These are phyloP conservation scores for Globisporangium middletonii DNA, from an alignment of 352 stramenopile species.

Conservation along the genomic window DNA sequence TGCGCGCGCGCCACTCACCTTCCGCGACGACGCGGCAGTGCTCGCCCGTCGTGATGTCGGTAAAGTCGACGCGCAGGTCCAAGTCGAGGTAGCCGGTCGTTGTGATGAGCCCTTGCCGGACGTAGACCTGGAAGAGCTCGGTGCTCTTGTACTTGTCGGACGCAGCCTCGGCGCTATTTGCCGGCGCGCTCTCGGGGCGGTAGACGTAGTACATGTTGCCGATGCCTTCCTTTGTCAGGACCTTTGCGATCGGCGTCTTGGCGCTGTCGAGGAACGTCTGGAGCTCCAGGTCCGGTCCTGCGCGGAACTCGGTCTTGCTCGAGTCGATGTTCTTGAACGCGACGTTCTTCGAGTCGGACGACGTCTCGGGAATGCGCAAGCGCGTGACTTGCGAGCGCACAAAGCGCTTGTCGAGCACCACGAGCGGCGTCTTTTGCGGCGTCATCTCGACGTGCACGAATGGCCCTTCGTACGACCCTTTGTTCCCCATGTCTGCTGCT, in stretches of 20 bases:
- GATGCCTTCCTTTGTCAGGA: conserved; percentile 2
- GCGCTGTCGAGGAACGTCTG: neutral
- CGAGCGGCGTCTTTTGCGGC: neutral
- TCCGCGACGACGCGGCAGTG: conserved; percentile 4
- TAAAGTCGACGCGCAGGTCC: conserved; percentile 8
- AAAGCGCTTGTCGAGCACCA: conserved; percentile 7
- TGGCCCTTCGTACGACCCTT: conserved; percentile 3
- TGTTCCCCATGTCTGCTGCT: conserved; percentile 2
- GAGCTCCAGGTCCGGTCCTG: neutral
- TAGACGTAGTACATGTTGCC: conserved; percentile 3
- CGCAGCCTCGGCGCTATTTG: neutral
- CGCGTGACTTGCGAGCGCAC: conserved; percentile 1
- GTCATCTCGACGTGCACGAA: conserved; percentile 4
- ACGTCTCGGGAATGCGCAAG: conserved; percentile 2
- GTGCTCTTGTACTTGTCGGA: neutral
- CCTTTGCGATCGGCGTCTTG: conserved; percentile 1
- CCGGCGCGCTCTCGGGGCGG: neutral
- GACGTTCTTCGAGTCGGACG: conserved; percentile 5
- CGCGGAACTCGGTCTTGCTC: neutral
- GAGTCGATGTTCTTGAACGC: conserved; percentile 3
- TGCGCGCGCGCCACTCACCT: conserved; percentile 6
- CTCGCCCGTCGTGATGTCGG: conserved; percentile 4
- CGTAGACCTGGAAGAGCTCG: conserved; percentile 7
- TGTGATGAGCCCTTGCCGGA: conserved; percentile 1
- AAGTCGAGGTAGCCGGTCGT: conserved; percentile 3